Percentiles rank a stretch among this genome's conserved stretches.
Evolutionary conservation across 1,139 yeast genomes (phyloP).

Genomic region (Candida sanyaensis): DNA sequence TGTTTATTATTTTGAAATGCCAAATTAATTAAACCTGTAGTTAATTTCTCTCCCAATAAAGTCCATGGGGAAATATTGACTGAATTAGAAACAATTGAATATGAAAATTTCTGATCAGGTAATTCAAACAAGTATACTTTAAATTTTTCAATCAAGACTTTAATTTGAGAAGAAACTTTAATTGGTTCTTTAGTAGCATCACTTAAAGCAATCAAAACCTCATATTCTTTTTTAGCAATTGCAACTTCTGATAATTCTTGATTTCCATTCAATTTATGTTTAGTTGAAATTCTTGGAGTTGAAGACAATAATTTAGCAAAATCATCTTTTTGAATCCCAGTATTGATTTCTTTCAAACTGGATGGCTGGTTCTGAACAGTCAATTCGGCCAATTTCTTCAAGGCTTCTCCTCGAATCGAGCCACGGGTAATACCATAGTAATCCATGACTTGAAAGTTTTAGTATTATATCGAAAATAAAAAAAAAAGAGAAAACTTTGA

Average conservation of each 20-base stretch:
- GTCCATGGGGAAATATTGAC: slow-evolving; percentile 42
- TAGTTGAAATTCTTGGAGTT: slow-evolving; percentile 18
- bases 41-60: slow-evolving; percentile 34
- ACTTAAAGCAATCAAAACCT: slow-evolving; percentile 68
- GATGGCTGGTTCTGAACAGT: slow-evolving; percentile 26
- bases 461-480: background rate
- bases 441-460: slow-evolving; percentile 26
- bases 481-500: background rate
- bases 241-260: slow-evolving; percentile 32
- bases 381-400: slow-evolving; percentile 42
- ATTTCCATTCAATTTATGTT: slow-evolving; percentile 1
- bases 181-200: slow-evolving; percentile 48
- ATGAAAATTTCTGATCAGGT: slow-evolving; percentile 49
- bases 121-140: slow-evolving; percentile 60
- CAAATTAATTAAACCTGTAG: slow-evolving; percentile 39
- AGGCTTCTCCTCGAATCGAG: slow-evolving; percentile 61
- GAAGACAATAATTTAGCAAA: slow-evolving; percentile 26
- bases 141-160: slow-evolving; percentile 52
- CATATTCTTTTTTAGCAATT: slow-evolving; percentile 61
- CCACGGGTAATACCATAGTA: slow-evolving; percentile 40
- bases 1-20: slow-evolving; percentile 31
- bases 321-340: slow-evolving; percentile 20
- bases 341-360: slow-evolving; percentile 17
- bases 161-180: slow-evolving; percentile 49
- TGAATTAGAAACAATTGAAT: slow-evolving; percentile 20